Evolutionary conservation across 805 yeast genomes (phyloP).

Genomic region (Candida quercuum): DNA sequence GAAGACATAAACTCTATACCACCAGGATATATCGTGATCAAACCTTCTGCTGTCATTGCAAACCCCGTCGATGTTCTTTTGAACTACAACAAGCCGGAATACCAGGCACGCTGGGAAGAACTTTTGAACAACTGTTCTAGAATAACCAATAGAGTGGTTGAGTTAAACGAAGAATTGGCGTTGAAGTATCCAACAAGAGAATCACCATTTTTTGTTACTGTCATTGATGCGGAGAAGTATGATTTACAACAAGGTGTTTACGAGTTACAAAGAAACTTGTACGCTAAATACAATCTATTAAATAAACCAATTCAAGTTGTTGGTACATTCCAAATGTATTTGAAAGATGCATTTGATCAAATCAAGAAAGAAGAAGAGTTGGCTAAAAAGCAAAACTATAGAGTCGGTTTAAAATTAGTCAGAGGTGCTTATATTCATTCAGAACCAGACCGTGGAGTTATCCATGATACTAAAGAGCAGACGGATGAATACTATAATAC

Average conservation of each 20-base stretch:
- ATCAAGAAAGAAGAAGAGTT: conserved; percentile 56
- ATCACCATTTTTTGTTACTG: conserved; percentile 70
- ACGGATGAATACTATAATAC: conserved; percentile 76
- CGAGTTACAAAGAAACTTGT: conserved; percentile 78
- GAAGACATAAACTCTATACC: conserved; percentile 62
- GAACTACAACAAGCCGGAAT: conserved; percentile 51
- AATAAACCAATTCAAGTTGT: conserved; percentile 61
- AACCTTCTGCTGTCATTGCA: conserved; percentile 84
- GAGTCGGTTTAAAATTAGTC: conserved; percentile 82
- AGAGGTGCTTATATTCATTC: conserved; percentile 95
- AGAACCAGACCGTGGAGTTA: conserved; percentile 69
- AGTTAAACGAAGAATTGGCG: conserved; percentile 46
- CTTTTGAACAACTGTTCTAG: conserved; percentile 62
- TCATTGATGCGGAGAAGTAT: conserved; percentile 88
- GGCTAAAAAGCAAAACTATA: conserved; percentile 57
- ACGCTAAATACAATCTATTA: conserved; percentile 61
- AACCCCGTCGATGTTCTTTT: conserved; percentile 71
- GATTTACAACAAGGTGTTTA: conserved; percentile 90
- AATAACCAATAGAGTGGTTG: conserved; percentile 52
- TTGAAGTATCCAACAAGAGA: conserved; percentile 54
- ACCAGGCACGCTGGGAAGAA: conserved; percentile 44
- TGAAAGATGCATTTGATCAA: conserved; percentile 62
- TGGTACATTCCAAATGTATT: conserved; percentile 92
- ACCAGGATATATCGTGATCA: conserved; percentile 88
- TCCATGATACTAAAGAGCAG: conserved; percentile 68